These are phyloP conservation scores for Lagenidium sp. DNA, from an alignment of 352 stramenopile species.

Conservation along the genomic window DNA sequence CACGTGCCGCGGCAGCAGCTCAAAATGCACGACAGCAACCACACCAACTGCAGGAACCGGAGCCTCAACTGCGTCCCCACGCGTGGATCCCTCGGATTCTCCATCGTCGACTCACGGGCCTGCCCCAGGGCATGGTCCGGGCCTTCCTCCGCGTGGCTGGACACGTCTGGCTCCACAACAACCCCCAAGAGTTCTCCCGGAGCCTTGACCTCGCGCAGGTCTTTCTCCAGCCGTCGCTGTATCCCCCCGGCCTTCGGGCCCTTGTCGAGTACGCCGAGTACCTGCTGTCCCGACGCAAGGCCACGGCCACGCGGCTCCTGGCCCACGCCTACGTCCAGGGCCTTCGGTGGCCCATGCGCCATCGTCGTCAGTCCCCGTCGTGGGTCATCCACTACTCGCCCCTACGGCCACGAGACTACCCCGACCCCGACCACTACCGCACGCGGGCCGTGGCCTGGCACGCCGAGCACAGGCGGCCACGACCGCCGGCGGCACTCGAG, in stretches of 20 bases:
- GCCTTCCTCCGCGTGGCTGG: background rate
- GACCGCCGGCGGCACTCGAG: slow-evolving; percentile 3
- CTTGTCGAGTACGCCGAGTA: slow-evolving; percentile 69
- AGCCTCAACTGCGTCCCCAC: no score
- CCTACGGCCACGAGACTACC: background rate
- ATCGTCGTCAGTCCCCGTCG: no score
- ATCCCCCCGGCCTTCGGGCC: slow-evolving; percentile 30
- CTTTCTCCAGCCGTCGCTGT: slow-evolving; percentile 22
- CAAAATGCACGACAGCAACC: no score
- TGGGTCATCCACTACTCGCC: background rate
- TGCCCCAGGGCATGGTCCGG: background rate
- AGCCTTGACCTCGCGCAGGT: no score
- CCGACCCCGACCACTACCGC: background rate
- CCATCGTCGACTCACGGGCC: no score
- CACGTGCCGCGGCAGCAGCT: no score
- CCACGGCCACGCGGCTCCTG: slow-evolving; percentile 32
- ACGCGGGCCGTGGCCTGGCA: background rate
- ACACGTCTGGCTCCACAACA: background rate
- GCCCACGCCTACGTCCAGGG: slow-evolving; percentile 34
- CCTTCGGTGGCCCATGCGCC: no score
- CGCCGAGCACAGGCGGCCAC: background rate
- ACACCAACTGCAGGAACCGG: no score
- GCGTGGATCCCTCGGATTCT: no score
- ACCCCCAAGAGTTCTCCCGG: no score
- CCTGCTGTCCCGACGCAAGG: slow-evolving; percentile 25